Evolutionary conservation across 2,329 filamentous ascomycete genomes (phyloP).

Genomic region (Alternaria viburni): DNA sequence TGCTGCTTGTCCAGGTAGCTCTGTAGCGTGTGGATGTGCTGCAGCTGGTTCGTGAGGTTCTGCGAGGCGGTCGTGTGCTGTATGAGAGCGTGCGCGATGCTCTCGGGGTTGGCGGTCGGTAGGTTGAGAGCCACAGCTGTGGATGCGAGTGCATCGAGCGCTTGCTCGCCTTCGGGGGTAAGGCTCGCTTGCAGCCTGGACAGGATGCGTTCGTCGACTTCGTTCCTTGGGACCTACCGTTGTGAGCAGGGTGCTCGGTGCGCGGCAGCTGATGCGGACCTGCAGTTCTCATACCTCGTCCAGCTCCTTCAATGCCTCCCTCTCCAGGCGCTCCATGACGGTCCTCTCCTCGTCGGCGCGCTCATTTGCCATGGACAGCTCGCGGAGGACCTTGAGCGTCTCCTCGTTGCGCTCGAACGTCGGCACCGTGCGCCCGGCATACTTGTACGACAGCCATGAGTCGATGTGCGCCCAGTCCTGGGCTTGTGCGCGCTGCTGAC

Average conservation of each 20-base stretch:
- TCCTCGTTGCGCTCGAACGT: conserved; percentile 86
- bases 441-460: conserved; percentile 73
- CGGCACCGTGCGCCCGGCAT: conserved; percentile 71
- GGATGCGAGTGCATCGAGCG: conserved; percentile 47
- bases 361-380: conserved; percentile 78
- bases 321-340: conserved; percentile 65
- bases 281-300: conserved; percentile 39
- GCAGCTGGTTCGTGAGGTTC: conserved; percentile 40
- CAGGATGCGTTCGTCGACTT: conserved; percentile 33
- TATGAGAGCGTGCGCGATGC: conserved; percentile 45
- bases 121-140: conserved; percentile 47
- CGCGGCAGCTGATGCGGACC: conserved; percentile 14
- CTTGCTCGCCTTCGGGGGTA: conserved; percentile 35
- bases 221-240: conserved; percentile 26
- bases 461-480: conserved; percentile 93
- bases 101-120: conserved; percentile 31
- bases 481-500: conserved; percentile 78
- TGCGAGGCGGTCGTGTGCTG: conserved; percentile 39
- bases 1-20: conserved; percentile 43
- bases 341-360: conserved; percentile 73
- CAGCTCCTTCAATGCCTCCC: conserved; percentile 64
- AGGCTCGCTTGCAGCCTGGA: conserved; percentile 32
- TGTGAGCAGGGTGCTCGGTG: conserved; percentile 14
- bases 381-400: conserved; percentile 76
- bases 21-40: conserved; percentile 43